A percentile compares a stretch with the other conserved stretches of the same genome.
phyloP scores from a whole-genome alignment of 345 rosid species.

The Xanthoceras sorbifolium region DNA sequence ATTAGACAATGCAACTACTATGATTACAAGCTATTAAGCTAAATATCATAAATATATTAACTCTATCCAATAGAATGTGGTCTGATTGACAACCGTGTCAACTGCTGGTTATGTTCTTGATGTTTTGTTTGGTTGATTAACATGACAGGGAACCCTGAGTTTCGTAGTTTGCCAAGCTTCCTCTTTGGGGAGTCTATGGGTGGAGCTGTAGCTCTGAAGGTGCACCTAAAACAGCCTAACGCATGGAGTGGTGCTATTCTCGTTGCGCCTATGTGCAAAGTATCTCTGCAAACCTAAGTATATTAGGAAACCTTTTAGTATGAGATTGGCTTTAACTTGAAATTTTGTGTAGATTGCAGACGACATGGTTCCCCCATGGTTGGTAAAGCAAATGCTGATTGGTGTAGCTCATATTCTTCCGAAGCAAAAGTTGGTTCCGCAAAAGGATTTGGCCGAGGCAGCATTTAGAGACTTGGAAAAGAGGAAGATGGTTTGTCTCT shows the following conservation, averaged over 20 bases:
- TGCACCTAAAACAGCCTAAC: conserved; percentile 81
- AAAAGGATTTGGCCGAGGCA: conserved; percentile 79
- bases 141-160: conserved; percentile 61
- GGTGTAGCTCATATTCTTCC: conserved; percentile 77
- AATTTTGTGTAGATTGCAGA: conserved; percentile 71
- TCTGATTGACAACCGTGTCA: background rate
- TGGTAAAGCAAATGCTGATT: conserved; percentile 61
- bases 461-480: conserved; percentile 68
- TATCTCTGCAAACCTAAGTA: conserved; percentile 35
- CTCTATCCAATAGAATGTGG: background rate
- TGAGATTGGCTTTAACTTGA: conserved; percentile 12
- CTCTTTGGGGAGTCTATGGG: conserved; percentile 96
- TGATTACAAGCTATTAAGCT: background rate
- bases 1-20: background rate
- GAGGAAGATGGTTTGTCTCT: conserved; percentile 55
- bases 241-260: conserved; percentile 90
- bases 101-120: conserved; percentile 8
- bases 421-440: conserved; percentile 81
- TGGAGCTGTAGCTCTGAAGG: conserved; percentile 91
- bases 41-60: background rate
- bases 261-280: conserved; percentile 99
- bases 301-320: conserved; percentile 11
- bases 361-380: conserved; percentile 70
- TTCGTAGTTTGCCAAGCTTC: conserved; percentile 63
- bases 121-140: conserved; percentile 21